These are phyloP conservation scores for Aureobasidium musti DNA, from an alignment of 2,329 filamentous ascomycete species.

Conservation along the genomic window DNA sequence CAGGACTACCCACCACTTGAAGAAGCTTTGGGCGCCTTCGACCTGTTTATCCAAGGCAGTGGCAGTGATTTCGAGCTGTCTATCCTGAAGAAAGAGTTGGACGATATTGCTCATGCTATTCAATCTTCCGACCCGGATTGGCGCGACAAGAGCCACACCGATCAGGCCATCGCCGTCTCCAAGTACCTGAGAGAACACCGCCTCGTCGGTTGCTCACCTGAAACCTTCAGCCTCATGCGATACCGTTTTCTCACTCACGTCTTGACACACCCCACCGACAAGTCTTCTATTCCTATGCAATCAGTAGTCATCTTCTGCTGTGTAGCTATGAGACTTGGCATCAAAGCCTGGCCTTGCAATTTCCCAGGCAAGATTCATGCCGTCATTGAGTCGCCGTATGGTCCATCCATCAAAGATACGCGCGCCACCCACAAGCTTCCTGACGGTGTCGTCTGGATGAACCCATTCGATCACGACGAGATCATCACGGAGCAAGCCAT, in stretches of 20 bases:
- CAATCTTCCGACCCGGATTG: slow-evolving; percentile 56
- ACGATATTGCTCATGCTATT: slow-evolving; percentile 63
- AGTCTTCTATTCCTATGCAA: slow-evolving; percentile 82
- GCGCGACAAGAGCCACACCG: slow-evolving; percentile 59
- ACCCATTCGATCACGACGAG: slow-evolving; percentile 69
- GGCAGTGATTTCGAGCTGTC: slow-evolving; percentile 68
- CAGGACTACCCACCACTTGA: slow-evolving; percentile 65
- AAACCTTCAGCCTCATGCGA: slow-evolving; percentile 74
- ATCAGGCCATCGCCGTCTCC: slow-evolving; percentile 68
- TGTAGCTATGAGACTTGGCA: slow-evolving; percentile 70
- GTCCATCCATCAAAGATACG: slow-evolving; percentile 44
- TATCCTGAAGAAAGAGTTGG: slow-evolving; percentile 62
- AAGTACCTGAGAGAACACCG: slow-evolving; percentile 68
- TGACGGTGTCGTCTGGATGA: slow-evolving; percentile 61
- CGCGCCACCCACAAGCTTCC: slow-evolving; percentile 53
- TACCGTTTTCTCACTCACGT: slow-evolving; percentile 92
- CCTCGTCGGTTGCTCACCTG: slow-evolving; percentile 67
- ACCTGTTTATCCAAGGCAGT: slow-evolving; percentile 81
- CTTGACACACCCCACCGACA: slow-evolving; percentile 71
- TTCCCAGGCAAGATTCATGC: slow-evolving; percentile 85
- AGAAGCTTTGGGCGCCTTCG: slow-evolving; percentile 75
- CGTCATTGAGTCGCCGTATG: slow-evolving; percentile 61
- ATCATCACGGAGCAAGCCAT: slow-evolving; percentile 24
- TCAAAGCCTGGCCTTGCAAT: slow-evolving; percentile 76
- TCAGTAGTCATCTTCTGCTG: slow-evolving; percentile 85